A percentile compares a stretch with the other conserved stretches of the same genome.
These are phyloP conservation scores for Leccinum imitatum DNA, from an alignment of 768 basidiomycete genomes.

Conservation along the genomic window DNA sequence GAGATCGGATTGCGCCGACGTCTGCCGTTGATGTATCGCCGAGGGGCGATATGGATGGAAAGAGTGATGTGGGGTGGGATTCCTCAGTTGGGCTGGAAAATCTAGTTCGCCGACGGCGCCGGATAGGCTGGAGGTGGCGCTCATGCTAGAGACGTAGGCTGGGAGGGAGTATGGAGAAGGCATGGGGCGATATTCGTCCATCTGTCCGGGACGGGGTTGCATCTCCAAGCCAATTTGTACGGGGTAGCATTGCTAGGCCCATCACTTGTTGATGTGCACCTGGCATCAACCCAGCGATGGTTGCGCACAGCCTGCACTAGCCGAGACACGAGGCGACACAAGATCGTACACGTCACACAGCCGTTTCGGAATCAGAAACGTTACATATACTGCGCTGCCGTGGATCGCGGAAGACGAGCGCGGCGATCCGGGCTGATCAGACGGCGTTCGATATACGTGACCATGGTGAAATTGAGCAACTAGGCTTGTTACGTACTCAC, in stretches of 20 bases:
- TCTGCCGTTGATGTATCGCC: conserved; percentile 25
- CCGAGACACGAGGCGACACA: conserved; percentile 31
- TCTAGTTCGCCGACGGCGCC: conserved; percentile 62
- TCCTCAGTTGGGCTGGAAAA: conserved; percentile 36
- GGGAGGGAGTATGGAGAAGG: conserved; percentile 32
- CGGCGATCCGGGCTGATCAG: conserved; percentile 27
- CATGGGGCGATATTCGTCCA: conserved; percentile 38
- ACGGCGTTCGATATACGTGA: conserved; percentile 24
- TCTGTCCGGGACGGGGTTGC: conserved; percentile 38
- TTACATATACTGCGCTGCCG: conserved; percentile 24
- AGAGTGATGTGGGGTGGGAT: conserved; percentile 28
- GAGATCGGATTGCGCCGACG: conserved; percentile 22
- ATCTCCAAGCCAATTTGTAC: conserved; percentile 31
- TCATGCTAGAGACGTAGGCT: conserved; percentile 44
- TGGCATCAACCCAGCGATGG: conserved; percentile 30
- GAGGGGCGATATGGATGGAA: conserved; percentile 28
- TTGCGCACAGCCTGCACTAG: conserved; percentile 28
- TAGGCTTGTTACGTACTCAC: conserved; percentile 23
- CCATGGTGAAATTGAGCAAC: conserved; percentile 17
- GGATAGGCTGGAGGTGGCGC: conserved; percentile 48
- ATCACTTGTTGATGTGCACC: conserved; percentile 21
- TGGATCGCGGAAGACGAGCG: conserved; percentile 25
- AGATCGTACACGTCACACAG: conserved; percentile 31
- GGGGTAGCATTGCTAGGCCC: conserved; percentile 27
- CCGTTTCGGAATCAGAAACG: conserved; percentile 31